Base-by-base conservation (phyloP, 2,329 filamentous ascomycete species). In the Alternaria atra region DNA sequence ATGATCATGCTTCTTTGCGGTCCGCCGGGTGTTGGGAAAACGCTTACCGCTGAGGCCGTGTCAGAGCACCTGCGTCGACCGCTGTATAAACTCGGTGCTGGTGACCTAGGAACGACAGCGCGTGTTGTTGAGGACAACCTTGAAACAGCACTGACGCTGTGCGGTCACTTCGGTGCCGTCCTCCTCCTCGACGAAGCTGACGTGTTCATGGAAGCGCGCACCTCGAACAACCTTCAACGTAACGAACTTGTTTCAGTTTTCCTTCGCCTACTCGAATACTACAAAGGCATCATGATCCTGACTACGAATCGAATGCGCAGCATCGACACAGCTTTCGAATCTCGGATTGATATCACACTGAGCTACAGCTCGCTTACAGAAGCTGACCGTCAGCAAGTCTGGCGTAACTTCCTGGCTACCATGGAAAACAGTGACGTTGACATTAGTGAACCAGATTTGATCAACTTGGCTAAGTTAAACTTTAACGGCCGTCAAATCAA, bases 131-230 rank as follows among this genome's bases (percentile, higher is more conserved):
- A 70, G 43, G 44, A 53, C n/a, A 61, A 57, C 15, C 52, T 67
- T 2, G 56, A 66, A 6, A 55, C 42, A 2, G 61, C 61, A 1
- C 52, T 67, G 3, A 39, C 60, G n/a, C 50, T 67, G 46, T 48
- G 46, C 23, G 17, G 30, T 3, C 46, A 48, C 9, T 39, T 35
- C 32, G 48, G 23, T 27, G 48, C 48, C 10, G 25, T 52, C 25
- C 34, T 52, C 15, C 59, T 69, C 2, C 52, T 70, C 27, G 66
- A 70, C 44, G 68, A 69, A 30, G 66, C 66, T n/a, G 68, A 88
- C 57, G 84, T 87, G 12, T 88, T 86, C 73, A 81, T 88, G 10
- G 84, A 86, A 73, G 73, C 80, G 47, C 82, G 86, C 2, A 65
- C 50, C 8, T 13, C 44, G 13, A 58, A 51, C 8, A 63, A 68